Evolutionary conservation across 2,329 filamentous ascomycete species (phyloP).

Genomic region (Verticillium dahliae): DNA sequence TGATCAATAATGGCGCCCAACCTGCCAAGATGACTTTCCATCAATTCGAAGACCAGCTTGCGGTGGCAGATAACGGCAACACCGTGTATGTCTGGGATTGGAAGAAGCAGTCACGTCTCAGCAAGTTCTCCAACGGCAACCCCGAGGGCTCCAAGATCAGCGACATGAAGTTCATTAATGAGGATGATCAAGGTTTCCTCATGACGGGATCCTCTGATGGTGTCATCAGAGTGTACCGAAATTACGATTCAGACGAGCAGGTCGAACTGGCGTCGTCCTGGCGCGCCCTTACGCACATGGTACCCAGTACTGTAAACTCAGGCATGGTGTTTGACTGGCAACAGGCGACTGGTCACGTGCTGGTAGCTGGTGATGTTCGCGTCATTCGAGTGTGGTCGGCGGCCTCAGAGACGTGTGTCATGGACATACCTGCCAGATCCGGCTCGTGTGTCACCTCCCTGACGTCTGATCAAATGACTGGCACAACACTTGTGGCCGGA

Average conservation of each 20-base stretch:
- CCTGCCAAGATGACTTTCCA: constrained; percentile 93
- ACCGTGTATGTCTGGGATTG: constrained; percentile 92
- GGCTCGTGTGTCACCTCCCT: constrained; percentile 93
- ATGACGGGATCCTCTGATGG: constrained; percentile 96
- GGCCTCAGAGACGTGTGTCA: constrained; percentile 83
- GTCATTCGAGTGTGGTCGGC: constrained; percentile 97
- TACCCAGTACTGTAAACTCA: constrained; percentile 88
- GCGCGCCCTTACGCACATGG: constrained; percentile 86
- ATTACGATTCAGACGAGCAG: constrained; percentile 72
- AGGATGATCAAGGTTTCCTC: constrained; percentile 90
- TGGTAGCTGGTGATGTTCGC: constrained; percentile 94
- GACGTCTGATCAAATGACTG: constrained; percentile 96
- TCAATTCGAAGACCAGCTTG: constrained; percentile 94
- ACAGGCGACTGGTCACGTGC: constrained; percentile 86
- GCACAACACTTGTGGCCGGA: constrained; percentile 90
- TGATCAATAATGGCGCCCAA: constrained; percentile 85
- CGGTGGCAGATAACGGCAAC: constrained; percentile 88
- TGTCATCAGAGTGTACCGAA: constrained; percentile 85
- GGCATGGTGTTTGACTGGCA: constrained; percentile 99
- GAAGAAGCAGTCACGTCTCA: constrained; percentile 67
- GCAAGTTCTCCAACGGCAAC: constrained; percentile 90
- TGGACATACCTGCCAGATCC: constrained; percentile 90
- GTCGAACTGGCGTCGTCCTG: constrained; percentile 87
- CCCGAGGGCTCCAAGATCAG: constrained; percentile 86
- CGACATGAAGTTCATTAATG: constrained; percentile 95